Base-by-base conservation (phyloP, 1,139 yeast species). In the Protomyces arabidopsidicola region DNA sequence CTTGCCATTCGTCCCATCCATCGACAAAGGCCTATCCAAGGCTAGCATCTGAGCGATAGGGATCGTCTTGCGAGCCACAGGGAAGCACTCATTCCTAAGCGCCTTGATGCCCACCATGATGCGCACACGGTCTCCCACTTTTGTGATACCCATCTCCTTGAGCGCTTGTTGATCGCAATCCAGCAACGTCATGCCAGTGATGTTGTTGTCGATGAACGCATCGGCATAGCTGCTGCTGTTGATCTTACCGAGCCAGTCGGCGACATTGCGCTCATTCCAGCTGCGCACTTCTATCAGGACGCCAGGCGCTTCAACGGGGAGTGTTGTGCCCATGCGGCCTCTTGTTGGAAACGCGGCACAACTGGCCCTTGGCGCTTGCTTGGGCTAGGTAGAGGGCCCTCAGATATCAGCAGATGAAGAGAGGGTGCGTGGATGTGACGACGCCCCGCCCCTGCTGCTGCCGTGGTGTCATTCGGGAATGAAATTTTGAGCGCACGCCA, bases 101-200 rank as follows among this genome's bases (percentile, higher is more conserved):
- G 67, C 64, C 53, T 70, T 71, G 48, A 78, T 68, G 64, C 86
- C 84, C 22, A 84, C 76, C 69, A 84, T 84, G 8, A 89, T 72
- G 39, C 86, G 78, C 42, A 93, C 78, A 39, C 97, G 77, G 73
- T 93, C 98, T 0, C 98, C 98, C 9, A 93, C 82, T 69, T 84
- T 86, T 20, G 70, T 69, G n/a, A 93, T 76, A 0, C 97, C 97
- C 8, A 93, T 73, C 67, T 87, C 95, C 63, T 81, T 81, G 64
- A 93, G 79, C 0, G 90, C 82, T n/a, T 76, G 79, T 45, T 82
- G 79, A 71, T 90, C 97, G 58, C 90, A 74, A 66, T 84, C 87
- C 1, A 84, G 76, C 14, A 88, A 72, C 4, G 89, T 75, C 57
- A 84, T 88, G 53, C 80, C 78, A 0, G 85, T 80, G 67, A 90